Evolutionary conservation across 169 alveolate genomes (phyloP).

Genomic region (Plasmodium vinckei): DNA sequence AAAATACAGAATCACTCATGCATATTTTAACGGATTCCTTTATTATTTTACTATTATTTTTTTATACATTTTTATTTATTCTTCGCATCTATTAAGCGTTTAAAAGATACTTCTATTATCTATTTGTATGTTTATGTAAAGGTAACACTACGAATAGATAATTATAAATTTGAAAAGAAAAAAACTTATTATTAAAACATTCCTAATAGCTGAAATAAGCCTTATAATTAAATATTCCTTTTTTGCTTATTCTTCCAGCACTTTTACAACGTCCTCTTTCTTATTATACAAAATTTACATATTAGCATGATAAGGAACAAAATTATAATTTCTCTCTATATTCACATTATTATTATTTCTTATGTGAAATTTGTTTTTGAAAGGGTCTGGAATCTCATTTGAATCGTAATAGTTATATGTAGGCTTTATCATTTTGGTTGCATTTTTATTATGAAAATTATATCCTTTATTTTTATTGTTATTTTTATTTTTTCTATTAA

Average conservation of each 20-base stretch:
- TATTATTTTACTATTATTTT: no score
- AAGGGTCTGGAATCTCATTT: conserved; percentile 49
- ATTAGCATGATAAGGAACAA: conserved; percentile 29
- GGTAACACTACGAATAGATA: no score
- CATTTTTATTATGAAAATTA: conserved; percentile 35
- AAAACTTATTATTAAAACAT: no score
- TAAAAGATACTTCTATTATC: no score
- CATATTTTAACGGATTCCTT: no score
- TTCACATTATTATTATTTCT: conserved; percentile 15
- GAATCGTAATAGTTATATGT: conserved; percentile 37
- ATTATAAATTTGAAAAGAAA: no score
- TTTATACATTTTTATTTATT: no score
- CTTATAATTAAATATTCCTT: neutral
- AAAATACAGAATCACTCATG: neutral
- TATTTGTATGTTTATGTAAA: no score
- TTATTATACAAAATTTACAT: conserved; percentile 13
- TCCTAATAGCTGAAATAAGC: no score
- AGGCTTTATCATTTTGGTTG: conserved; percentile 11
- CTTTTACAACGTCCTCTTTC: neutral
- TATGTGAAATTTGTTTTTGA: conserved; percentile 35
- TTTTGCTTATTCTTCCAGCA: neutral
- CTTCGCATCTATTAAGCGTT: no score
- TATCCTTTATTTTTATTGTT: conserved; percentile 24
- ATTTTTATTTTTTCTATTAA: conserved; percentile 27
- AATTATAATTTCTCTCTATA: conserved; percentile 26